Evolutionary conservation across 148 eudicot genomes (phyloP), one percentile per base, ranked within the genome.

Genomic region (Chenopodium suecicum): DNA sequence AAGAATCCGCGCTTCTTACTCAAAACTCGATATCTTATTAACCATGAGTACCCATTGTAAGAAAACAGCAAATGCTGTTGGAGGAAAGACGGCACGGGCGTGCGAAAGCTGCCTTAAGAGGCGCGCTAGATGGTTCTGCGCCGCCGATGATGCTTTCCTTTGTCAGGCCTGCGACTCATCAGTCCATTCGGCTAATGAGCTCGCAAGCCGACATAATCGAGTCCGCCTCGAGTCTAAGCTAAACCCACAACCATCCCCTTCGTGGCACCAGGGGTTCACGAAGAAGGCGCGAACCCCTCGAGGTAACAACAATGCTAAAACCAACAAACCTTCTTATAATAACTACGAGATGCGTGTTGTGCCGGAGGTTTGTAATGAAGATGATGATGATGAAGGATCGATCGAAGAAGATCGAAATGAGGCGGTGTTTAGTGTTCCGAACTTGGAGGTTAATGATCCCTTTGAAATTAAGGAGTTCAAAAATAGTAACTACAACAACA

Each of bases 101-200:
- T 91, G 95, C 69, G 92, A 91, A 27, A 86, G 90, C 83, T 91
- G 95, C 83, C 81, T 89, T 0, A 69, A 78, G 3, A 87, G 78
- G 79, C 80, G 92, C 41, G 94, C 92, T 2, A 78, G 89, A 47
- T 91, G 92, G 92, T 91, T 86, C 69, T 91, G 94, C 31, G 79
- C 89, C 0, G 88, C 91, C 0, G 94, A 91, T 25, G 94, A 91
- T 34, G 94, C 94, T 44, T 91, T 91, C 80, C 94, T 91, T 31
- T 91, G 94, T 78, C 92, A 89, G 69, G 63, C 74, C 32, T 91
- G 92, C 68, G 94, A 91, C 82, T 77, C 81, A 11, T 58, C 83
- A 3, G 90, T 91, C n/a, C 94, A 91, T 75, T 89, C 88, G 9
- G 92, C 94, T 9, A 91, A 91, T 80, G 88, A 84, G 74, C 82